A percentile compares a stretch with the other conserved stretches of the same genome.
Evolutionary conservation across 192 early-diverging fungal genomes (phyloP).

Genomic region (Tieghemiomyces parasiticus): DNA sequence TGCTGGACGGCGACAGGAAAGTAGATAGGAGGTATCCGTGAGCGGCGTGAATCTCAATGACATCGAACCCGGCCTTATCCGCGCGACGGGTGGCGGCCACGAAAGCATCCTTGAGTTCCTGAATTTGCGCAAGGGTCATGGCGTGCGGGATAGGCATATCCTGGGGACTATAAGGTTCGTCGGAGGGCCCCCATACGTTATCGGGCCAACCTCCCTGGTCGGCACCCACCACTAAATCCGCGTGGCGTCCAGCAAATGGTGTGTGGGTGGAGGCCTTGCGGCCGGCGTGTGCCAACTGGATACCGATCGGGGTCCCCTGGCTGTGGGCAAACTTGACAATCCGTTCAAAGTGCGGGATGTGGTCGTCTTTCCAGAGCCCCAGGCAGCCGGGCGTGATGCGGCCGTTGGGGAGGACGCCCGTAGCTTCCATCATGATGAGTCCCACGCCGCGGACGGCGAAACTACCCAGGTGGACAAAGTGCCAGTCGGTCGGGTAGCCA

Average conservation of each 20-base stretch:
- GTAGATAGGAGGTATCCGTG: conserved; percentile 79
- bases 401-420: conserved; percentile 56
- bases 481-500: conserved; percentile 49
- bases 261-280: conserved; percentile 46
- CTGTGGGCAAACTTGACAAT: conserved; percentile 48
- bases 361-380: conserved; percentile 74
- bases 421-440: conserved; percentile 64
- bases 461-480: conserved; percentile 44
- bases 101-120: conserved; percentile 41
- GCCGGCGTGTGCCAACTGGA: conserved; percentile 77
- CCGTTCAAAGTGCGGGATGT: conserved; percentile 33
- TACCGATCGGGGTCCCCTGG: conserved; percentile 38
- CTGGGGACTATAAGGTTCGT: conserved; percentile 26
- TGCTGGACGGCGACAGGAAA: conserved; percentile 67
- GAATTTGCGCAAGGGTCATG: conserved; percentile 52
- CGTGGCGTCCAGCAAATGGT: conserved; percentile 11
- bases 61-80: conserved; percentile 67
- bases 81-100: conserved; percentile 51
- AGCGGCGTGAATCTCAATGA: conserved; percentile 80
- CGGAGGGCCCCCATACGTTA: conserved; percentile 48
- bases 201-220: conserved; percentile 52
- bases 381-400: conserved; percentile 60
- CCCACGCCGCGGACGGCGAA: conserved; percentile 67
- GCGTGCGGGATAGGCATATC: conserved; percentile 32
- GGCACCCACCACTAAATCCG: conserved; percentile 13